Conservation (phyloP, 2,329 filamentous ascomycete genomes). For the Sclerotinia subarctica region DNA sequence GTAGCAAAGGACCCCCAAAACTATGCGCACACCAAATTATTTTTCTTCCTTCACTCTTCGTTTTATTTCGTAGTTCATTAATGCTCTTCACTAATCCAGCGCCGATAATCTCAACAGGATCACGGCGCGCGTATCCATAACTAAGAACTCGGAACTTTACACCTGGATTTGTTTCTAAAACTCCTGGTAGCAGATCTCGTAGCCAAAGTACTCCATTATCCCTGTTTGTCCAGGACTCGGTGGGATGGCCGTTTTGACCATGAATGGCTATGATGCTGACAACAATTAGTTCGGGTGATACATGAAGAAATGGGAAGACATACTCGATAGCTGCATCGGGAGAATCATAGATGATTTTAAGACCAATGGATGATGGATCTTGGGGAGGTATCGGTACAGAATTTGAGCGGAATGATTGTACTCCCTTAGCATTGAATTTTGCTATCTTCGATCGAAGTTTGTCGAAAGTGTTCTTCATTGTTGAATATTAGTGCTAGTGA, state of each 20-base stretch:
- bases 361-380: slow-evolving; percentile 1
- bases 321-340: slow-evolving; percentile 15
- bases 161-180: neutral
- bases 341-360: neutral
- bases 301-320: neutral
- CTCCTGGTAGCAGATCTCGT: slow-evolving; percentile 11
- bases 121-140: slow-evolving; percentile 6
- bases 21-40: slow-evolving; percentile 17
- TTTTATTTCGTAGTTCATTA: neutral
- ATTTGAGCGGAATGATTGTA: too few species aligned
- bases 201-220: slow-evolving; percentile 13
- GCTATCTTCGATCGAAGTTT: neutral
- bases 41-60: slow-evolving; percentile 2
- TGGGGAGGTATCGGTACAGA: neutral
- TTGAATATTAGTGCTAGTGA: neutral
- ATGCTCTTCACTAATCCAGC: neutral
- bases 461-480: neutral
- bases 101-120: neutral
- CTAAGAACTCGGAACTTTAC: neutral
- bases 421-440: neutral
- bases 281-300: neutral
- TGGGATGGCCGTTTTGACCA: slow-evolving; percentile 11
- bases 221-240: slow-evolving; percentile 11
- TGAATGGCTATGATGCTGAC: slow-evolving; percentile 19
- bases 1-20: slow-evolving; percentile 15